Conservation (phyloP, 2,329 filamentous ascomycete species). For the Neonectria magnoliae region DNA sequence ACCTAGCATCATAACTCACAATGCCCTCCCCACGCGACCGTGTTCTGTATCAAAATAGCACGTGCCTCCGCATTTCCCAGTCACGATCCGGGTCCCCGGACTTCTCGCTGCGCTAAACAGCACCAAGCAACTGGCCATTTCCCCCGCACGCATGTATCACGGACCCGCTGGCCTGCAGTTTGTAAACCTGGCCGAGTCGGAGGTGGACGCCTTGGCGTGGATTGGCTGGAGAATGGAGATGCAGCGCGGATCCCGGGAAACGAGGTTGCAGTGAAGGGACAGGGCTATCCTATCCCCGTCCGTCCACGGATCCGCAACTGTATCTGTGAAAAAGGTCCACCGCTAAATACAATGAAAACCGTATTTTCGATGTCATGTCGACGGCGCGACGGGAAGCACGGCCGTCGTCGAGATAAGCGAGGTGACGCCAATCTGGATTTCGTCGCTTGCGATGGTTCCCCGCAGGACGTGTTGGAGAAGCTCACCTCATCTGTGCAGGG, state of each 20-base stretch:
- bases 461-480: constrained; percentile 6
- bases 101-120: neutral
- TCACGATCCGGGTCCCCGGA: neutral
- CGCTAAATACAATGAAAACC: neutral
- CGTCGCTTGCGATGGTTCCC: neutral
- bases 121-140: constrained; percentile 3
- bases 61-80: neutral
- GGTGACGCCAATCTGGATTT: neutral
- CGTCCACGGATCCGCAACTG: neutral
- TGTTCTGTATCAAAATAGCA: neutral
- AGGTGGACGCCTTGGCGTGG: neutral
- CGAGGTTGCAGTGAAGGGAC: neutral
- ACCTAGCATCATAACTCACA: neutral
- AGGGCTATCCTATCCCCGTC: neutral
- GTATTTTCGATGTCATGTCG: neutral
- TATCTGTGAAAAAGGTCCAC: neutral
- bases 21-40: neutral
- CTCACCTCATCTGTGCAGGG: neutral
- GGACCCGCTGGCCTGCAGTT: neutral
- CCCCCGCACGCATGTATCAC: neutral
- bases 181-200: neutral
- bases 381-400: neutral
- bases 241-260: too few species aligned
- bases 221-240: neutral
- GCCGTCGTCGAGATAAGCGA: neutral